Conservation (phyloP, 768 basidiomycete genomes). For the Postia placenta region DNA sequence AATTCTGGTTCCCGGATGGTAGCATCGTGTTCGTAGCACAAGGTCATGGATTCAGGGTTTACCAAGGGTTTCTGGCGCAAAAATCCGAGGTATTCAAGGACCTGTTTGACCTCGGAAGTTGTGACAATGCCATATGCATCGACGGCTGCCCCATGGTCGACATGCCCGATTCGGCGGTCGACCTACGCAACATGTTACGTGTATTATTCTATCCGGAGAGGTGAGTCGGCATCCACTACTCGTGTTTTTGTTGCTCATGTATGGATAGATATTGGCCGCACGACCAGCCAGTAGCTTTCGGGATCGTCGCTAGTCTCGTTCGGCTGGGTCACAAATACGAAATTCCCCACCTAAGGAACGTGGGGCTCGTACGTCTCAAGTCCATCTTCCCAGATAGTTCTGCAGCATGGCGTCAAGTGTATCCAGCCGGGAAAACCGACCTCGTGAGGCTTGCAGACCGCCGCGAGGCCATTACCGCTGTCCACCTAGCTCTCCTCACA, state of each 20-base stretch:
- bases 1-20: slow-evolving; percentile 11
- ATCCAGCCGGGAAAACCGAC: too few species aligned
- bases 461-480: neutral
- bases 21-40: slow-evolving; percentile 9
- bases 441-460: too few species aligned
- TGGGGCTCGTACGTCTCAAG: neutral
- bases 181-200: neutral
- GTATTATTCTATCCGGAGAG: neutral
- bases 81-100: slow-evolving; percentile 9
- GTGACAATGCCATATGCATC: too few species aligned
- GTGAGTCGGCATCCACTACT: neutral
- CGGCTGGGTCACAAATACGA: slow-evolving; percentile 3
- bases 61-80: slow-evolving; percentile 8
- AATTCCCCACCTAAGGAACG: neutral
- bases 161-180: neutral
- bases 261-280: neutral
- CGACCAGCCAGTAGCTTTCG: neutral
- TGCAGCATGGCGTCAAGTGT: too few species aligned
- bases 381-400: neutral
- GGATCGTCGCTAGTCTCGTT: neutral
- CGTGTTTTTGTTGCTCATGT: neutral
- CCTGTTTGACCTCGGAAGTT: slow-evolving; percentile 10
- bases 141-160: neutral
- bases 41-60: slow-evolving; percentile 5
- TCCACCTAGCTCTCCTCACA: slow-evolving; percentile 10